Percentiles rank a stretch among this genome's conserved stretches.
Conservation (phyloP, 1,139 yeast genomes). For the Eremothecium gossypii region DNA sequence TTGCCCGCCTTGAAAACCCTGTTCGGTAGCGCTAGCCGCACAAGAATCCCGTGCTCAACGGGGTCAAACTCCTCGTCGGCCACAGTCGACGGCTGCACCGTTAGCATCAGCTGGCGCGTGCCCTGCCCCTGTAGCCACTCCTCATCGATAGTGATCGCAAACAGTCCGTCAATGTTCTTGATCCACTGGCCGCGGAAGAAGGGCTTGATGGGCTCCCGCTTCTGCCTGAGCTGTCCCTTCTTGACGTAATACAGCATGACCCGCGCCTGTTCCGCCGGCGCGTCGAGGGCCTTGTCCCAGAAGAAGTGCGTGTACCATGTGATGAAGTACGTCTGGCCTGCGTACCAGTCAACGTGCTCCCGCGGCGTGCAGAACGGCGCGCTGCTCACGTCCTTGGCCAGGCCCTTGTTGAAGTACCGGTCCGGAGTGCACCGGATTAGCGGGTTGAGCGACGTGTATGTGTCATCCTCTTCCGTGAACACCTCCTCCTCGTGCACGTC, state of each 20-base stretch:
- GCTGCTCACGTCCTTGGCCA: slow-evolving; percentile 44
- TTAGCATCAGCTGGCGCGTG: slow-evolving; percentile 40
- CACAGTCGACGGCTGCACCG: slow-evolving; percentile 64
- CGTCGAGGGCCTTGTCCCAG: slow-evolving; percentile 34
- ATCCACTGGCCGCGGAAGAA: slow-evolving; percentile 69
- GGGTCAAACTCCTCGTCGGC: slow-evolving; percentile 58
- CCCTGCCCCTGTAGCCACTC: slow-evolving; percentile 53
- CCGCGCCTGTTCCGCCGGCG: slow-evolving; percentile 46
- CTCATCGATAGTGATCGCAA: slow-evolving; percentile 47
- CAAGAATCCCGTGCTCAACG: slow-evolving; percentile 42
- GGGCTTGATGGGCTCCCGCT: slow-evolving; percentile 41
- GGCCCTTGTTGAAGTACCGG: slow-evolving; percentile 54
- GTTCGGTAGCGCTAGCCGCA: slow-evolving; percentile 49
- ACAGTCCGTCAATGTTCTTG: slow-evolving; percentile 52
- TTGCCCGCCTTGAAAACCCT: slow-evolving; percentile 52
- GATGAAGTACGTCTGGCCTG: slow-evolving; percentile 59
- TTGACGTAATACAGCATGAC: slow-evolving; percentile 59
- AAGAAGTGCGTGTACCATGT: slow-evolving; percentile 70
- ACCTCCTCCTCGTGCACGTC: slow-evolving; percentile 47
- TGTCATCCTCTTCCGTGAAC: slow-evolving; percentile 54
- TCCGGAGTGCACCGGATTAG: slow-evolving; percentile 80
- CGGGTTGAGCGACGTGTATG: slow-evolving; percentile 64
- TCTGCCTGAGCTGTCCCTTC: slow-evolving; percentile 44
- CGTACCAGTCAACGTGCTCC: slow-evolving; percentile 46
- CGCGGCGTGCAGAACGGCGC: slow-evolving; percentile 80